Evolutionary conservation across 139 green algal genomes (phyloP), one percentile per base, ranked within the genome.

Genomic region (Closterium sp.): DNA sequence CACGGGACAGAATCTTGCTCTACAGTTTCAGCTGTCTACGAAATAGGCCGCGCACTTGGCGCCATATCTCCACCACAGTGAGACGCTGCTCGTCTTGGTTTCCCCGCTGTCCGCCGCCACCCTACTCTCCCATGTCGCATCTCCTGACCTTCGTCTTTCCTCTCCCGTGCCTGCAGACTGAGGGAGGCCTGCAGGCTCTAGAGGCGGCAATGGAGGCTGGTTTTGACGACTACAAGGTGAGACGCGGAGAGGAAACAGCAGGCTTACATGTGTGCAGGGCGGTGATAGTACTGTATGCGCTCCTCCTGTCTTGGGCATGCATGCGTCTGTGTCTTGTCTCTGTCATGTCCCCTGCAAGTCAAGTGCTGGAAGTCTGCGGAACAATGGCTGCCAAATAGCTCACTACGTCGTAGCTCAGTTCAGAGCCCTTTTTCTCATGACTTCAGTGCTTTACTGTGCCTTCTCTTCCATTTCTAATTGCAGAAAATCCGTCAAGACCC

Each of bases 211-310:
- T 99, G 95, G 88, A 85, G 9, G 91, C 94, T 25, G 98, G 98
- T 4, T 99, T 99, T 95, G 97, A 99, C 91, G 97, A 99, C 85
- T 96, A 94, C 94, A 94, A 94, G 90, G 92, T 94, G 76, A 88
- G 86, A 33, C 16, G 55, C 55, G 16, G 6, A 55, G 36, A 55
- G 36, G 4, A 55, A 55, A 6, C 4, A 55, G 36, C 36, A 55
- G 6, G 4, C 4, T 55, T 55, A 12, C 4, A 55, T 4, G 36
- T 16, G 55, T 76, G 55, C 25, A 76, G 16, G 1, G 43, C 55
- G 4, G 55, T 3, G 55, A 76, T 66, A 66, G 21, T 16, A 21
- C 43, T 21, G 43, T 10, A 66, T 12, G 19, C 4, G 4, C 19
- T 5, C 38, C 4, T 4, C 38, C 38, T 66, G 36, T 10, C 38